Conservation (phyloP, 1,284 basidiomycete species). For the Inonotus obliquus region DNA sequence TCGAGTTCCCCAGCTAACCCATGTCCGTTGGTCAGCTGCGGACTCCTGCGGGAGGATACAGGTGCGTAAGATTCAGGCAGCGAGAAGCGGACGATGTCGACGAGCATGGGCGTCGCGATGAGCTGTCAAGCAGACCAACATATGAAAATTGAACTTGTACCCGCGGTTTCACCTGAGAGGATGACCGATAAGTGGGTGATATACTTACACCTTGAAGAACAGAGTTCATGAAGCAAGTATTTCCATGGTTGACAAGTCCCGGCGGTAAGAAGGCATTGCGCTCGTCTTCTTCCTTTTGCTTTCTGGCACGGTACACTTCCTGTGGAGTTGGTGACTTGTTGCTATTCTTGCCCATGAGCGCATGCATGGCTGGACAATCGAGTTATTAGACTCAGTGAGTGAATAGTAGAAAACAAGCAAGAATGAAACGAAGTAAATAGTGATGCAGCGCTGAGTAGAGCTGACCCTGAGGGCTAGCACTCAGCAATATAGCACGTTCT, state of each 20-base stretch:
- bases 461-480: neutral
- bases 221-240: slow-evolving; percentile 93
- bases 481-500: neutral
- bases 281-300: slow-evolving; percentile 58
- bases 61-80: slow-evolving; percentile 37
- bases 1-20: slow-evolving; percentile 47
- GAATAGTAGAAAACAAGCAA: neutral
- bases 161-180: neutral
- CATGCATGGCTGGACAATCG: slow-evolving; percentile 9
- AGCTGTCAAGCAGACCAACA: slow-evolving; percentile 36
- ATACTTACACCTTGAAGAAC: slow-evolving; percentile 61
- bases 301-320: slow-evolving; percentile 55
- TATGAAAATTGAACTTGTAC: slow-evolving; percentile 1
- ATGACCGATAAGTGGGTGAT: neutral
- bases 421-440: too few species aligned
- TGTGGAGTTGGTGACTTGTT: slow-evolving; percentile 53
- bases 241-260: slow-evolving; percentile 82
- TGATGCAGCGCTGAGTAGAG: neutral
- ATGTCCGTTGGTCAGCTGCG: slow-evolving; percentile 63
- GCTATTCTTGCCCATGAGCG: slow-evolving; percentile 46
- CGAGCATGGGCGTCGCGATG: slow-evolving; percentile 59
- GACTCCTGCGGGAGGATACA: slow-evolving; percentile 48
- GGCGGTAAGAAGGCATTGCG: slow-evolving; percentile 56
- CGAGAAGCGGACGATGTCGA: slow-evolving; percentile 54
- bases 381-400: neutral